Evolutionary conservation across 345 rosid genomes (phyloP).

Genomic region (Murraya koenigii): DNA sequence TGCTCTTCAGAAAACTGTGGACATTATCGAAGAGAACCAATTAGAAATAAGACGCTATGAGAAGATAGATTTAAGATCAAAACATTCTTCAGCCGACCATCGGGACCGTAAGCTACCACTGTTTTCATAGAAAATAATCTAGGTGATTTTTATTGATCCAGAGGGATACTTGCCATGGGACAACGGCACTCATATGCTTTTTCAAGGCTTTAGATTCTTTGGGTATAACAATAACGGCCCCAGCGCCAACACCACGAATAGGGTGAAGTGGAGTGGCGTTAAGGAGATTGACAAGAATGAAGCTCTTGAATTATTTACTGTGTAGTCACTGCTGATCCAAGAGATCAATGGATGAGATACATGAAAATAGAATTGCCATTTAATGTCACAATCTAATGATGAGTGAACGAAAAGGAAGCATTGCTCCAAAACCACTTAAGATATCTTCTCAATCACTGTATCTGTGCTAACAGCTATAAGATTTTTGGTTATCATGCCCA

Average conservation of each 20-base stretch:
- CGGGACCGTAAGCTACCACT: constrained; percentile 59
- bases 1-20: too few species aligned
- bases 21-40: too few species aligned
- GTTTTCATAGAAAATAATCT: constrained; percentile 52
- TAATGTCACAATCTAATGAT: constrained; percentile 33
- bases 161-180: constrained; percentile 48
- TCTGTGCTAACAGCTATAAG: too few species aligned
- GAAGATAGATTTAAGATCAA: constrained; percentile 28
- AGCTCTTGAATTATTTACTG: constrained; percentile 43
- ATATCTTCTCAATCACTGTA: too few species aligned
- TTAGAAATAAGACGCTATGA: constrained; percentile 31
- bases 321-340: constrained; percentile 31
- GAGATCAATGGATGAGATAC: constrained; percentile 38
- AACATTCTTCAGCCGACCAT: constrained; percentile 74
- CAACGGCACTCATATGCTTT: not conserved
- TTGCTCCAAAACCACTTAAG: too few species aligned
- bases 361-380: constrained; percentile 35
- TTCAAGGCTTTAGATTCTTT: constrained; percentile 44
- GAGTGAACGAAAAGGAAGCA: too few species aligned
- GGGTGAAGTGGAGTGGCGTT: constrained; percentile 55
- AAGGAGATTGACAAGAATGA: constrained; percentile 36
- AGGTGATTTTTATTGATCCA: constrained; percentile 62
- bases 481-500: too few species aligned
- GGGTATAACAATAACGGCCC: constrained; percentile 70
- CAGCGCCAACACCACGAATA: constrained; percentile 41